These are phyloP conservation scores for Penicillium pancosmium DNA, from an alignment of 495 filamentous ascomycete species.

Conservation along the genomic window DNA sequence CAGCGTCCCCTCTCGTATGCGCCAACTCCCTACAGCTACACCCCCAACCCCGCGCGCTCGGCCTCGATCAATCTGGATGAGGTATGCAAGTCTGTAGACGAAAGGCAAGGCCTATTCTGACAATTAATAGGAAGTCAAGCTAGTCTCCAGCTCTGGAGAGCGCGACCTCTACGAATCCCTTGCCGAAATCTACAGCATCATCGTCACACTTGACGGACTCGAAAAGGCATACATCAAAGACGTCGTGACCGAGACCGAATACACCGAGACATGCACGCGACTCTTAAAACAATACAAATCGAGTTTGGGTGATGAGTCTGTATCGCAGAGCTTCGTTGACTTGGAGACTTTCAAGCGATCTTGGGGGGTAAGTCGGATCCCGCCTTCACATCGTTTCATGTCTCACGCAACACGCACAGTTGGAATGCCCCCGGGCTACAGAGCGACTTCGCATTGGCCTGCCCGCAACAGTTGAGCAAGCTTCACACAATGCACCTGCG, in stretches of 20 bases:
- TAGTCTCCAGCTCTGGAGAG: constrained; percentile 80
- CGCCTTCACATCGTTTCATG: not conserved
- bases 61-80: constrained; percentile 94
- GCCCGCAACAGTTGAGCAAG: constrained; percentile 64
- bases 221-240: constrained; percentile 98
- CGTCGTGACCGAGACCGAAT: constrained; percentile 86
- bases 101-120: too few relatives aligned
- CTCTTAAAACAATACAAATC: constrained; percentile 97
- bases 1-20: constrained; percentile 69
- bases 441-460: constrained; percentile 90
- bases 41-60: constrained; percentile 73
- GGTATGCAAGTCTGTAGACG: constrained; percentile 46
- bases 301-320: constrained; percentile 83
- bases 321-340: constrained; percentile 79
- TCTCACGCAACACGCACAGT: constrained; percentile 50
- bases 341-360: constrained; percentile 91
- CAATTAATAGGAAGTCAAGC: constrained; percentile 78
- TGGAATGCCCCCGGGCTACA: constrained; percentile 93
- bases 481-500: constrained; percentile 43
- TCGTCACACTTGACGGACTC: constrained; percentile 90
- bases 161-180: constrained; percentile 94
- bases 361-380: constrained; percentile 72
- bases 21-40: constrained; percentile 88
- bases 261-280: constrained; percentile 92
- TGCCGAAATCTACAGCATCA: constrained; percentile 96